Base-by-base conservation (phyloP, 768 basidiomycete genomes). In the Xerocomellus dryophilus region DNA sequence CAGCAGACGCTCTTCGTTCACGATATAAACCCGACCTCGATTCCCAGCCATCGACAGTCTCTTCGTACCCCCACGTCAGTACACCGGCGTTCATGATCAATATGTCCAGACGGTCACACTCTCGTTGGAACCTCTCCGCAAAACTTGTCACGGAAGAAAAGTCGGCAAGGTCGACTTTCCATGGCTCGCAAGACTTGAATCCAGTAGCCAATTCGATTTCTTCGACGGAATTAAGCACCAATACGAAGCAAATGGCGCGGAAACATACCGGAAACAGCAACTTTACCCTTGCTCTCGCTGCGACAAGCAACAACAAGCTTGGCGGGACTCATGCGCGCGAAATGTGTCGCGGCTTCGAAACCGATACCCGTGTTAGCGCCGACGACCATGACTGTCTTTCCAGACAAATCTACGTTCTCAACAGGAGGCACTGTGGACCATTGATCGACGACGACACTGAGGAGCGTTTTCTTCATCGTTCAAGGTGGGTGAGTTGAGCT, bases 11-110 rank as follows among this genome's bases (percentile, higher is more conserved):
- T 7, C 5, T 20, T 14, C n/a, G 5, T 40, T 2, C 29, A 2
- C 20, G 5, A 31, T 9, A 39, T 3, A 21, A 6, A 43, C 61
- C 71, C 5, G 45, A 80, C 81, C 57, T 64, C 11, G 63, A 45
- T 53, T 82, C 81, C 77, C 76, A 82, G 7, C 77, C 80, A 61
- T 81, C 75, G 0, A 47, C 34, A 0, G 75, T 76, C 9, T 57
- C 43, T 7, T 62, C 35, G 31, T 70, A 72, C 9, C n/a, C 45
- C 2, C 0, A 1, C 0, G 18, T 2, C 0, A 47, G 20, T 2
- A 74, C 49, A 0, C 56, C 78, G 1, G 80, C 78, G 27, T 81
- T 81, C 62, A 74, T 71, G 11, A 80, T 68, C 2, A 82, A 62
- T 21, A 80, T 55, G 21, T 65, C 63, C 7, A 62, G 32, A 23